These are phyloP conservation scores for Gaeumannomyces sp. DNA, from an alignment of 2,329 filamentous ascomycete species.

Conservation along the genomic window DNA sequence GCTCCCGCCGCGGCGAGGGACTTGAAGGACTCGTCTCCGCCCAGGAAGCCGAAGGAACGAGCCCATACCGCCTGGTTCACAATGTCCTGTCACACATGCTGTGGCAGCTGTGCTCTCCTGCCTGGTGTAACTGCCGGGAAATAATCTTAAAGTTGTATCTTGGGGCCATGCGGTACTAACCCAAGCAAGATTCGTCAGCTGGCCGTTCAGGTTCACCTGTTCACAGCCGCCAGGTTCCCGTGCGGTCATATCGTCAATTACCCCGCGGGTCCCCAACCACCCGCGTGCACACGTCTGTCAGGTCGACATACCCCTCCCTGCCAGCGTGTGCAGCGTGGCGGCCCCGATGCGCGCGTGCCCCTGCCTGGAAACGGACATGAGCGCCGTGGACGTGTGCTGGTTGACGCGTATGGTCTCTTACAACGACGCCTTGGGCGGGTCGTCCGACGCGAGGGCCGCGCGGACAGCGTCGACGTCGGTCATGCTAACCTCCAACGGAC, in stretches of 20 bases:
- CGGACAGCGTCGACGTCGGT: background rate
- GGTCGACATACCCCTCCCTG: too few relatives aligned
- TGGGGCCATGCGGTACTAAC: background rate
- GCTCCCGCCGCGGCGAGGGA: background rate
- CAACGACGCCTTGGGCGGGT: too few relatives aligned
- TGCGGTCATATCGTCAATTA: too few relatives aligned
- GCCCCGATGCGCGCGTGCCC: too few relatives aligned
- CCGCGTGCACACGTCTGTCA: too few relatives aligned
- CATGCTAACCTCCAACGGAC: background rate
- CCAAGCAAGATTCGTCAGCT: background rate
- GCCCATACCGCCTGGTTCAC: background rate
- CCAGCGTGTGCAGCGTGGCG: too few relatives aligned
- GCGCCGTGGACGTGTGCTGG: too few relatives aligned
- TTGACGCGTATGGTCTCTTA: too few relatives aligned
- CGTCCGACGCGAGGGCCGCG: background rate
- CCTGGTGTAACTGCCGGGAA: too few relatives aligned
- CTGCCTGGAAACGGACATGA: too few relatives aligned
- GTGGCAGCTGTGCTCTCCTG: too few relatives aligned
- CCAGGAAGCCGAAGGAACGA: background rate
- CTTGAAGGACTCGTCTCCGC: background rate
- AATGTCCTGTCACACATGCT: background rate
- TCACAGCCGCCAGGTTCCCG: background rate
- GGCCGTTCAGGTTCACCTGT: background rate
- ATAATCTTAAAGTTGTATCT: background rate
- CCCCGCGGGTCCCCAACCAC: too few relatives aligned